These are phyloP conservation scores for Terana coerulea DNA, from an alignment of 768 basidiomycete species.

Conservation along the genomic window DNA sequence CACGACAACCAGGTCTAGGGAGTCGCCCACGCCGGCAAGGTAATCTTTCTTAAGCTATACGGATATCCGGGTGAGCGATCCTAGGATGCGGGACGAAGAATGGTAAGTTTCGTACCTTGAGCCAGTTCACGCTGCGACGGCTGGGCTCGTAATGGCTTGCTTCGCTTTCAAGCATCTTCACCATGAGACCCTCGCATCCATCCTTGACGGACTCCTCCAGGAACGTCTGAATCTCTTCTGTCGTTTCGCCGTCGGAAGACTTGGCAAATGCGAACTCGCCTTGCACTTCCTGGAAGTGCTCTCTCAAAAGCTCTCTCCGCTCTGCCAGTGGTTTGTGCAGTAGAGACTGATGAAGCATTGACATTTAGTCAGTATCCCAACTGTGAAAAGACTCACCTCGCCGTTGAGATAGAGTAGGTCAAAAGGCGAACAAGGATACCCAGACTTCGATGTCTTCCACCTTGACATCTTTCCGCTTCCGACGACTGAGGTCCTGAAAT, in stretches of 20 bases:
- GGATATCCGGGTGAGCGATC: neutral
- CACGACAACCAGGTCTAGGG: constrained; percentile 95
- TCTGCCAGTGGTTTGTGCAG: constrained; percentile 70
- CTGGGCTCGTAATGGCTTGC: constrained; percentile 96
- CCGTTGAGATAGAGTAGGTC: constrained; percentile 96
- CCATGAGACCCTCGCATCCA: constrained; percentile 98
- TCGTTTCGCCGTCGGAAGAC: constrained; percentile 82
- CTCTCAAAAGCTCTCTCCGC: constrained; percentile 69
- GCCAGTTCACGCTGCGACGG: constrained; percentile 93
- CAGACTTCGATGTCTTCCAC: constrained; percentile 96
- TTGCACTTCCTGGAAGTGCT: constrained; percentile 78
- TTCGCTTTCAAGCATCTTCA: constrained; percentile 94
- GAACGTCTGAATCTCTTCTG: constrained; percentile 92
- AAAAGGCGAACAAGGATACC: constrained; percentile 95
- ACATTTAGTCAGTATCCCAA: neutral
- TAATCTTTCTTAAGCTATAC: constrained; percentile 97
- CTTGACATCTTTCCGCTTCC: constrained; percentile 97
- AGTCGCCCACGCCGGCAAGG: constrained; percentile 93
- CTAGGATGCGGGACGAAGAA: neutral
- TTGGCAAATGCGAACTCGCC: constrained; percentile 95
- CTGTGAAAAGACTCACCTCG: constrained; percentile 56
- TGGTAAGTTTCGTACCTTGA: constrained; percentile 68
- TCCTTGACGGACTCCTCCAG: constrained; percentile 97
- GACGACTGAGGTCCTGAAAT: constrained; percentile 93
- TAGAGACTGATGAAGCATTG: constrained; percentile 59